Base-by-base conservation (phyloP, 495 filamentous ascomycete species). In the Penicillium simplicissimum region DNA sequence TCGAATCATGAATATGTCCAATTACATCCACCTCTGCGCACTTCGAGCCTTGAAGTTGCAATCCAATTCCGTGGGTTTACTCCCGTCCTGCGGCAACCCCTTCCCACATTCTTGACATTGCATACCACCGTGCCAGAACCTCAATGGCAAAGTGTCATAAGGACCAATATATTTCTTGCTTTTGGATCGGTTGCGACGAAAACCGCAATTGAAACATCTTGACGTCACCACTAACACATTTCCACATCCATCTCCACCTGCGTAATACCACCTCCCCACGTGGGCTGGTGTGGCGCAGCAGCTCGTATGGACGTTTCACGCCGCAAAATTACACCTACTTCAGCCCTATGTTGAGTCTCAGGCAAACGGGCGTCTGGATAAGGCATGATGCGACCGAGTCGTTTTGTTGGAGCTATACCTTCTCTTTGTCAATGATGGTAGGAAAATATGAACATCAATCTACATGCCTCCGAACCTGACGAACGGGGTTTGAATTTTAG, bases 171-270 rank as follows among this genome's bases (percentile, higher is more conserved):
- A 19, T 0, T 21, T 21, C 34, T 36, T 36, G 28, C 40, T 42
- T 51, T 15, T 35, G 14, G n/a, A 15, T 43, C 14, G 25, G 51
- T 35, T 37, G 15, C 48, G 25, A 25, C 36, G 42, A 47, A 60
- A 58, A 15, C n/a, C 25, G 61, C 61, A 60, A 42, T 47, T 64
- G 61, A 67, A 63, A 69, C 69, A 67, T 38, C 6, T 57, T 64
- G 67, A 71, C 69, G 69, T 71, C 69, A 71, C 19, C 57, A 71
- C 67, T 67, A 59, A 51, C 54, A 43, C 2, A 42, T 55, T 61
- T 52, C 62, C 57, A 11, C 31, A 33, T 54, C 43, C 58, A 25
- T 58, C 48, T 52, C 35, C 57, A 57, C 40, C 36, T 31, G 28
- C 28, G 25, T 19, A 60, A 25, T 67, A 56, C 59, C 43, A 64